Percentiles rank a stretch among this genome's conserved stretches.
Conservation (phyloP, 352 stramenopile species). For the Phytophthora fragariae region DNA sequence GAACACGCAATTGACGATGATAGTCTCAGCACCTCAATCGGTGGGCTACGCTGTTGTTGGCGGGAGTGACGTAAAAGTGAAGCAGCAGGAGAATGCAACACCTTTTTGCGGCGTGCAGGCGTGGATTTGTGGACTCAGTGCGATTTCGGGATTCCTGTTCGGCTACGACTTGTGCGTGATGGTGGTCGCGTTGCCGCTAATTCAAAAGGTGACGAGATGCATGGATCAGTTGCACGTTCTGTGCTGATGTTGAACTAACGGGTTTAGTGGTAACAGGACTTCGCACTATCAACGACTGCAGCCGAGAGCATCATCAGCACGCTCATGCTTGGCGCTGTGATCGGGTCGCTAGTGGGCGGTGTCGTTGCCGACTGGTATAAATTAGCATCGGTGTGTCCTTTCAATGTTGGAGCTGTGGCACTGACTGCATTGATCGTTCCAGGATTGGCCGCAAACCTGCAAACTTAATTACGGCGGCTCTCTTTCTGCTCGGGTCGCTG, state of each 20-base stretch:
- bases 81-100: constrained; percentile 1
- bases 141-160: constrained; percentile 77
- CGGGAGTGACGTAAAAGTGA: constrained; percentile 4
- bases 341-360: constrained; percentile 65
- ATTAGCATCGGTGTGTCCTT: not conserved
- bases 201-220: constrained; percentile 50
- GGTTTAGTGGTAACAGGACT: constrained; percentile 30
- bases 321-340: constrained; percentile 72
- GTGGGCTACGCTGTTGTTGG: constrained; percentile 19
- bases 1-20: constrained; percentile 24
- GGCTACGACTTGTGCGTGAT: constrained; percentile 84
- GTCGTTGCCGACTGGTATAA: constrained; percentile 60
- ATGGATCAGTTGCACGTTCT: not conserved
- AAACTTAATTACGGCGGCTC: constrained; percentile 63
- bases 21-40: constrained; percentile 7
- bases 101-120: constrained; percentile 41
- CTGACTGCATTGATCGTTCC: not conserved
- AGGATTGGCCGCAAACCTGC: constrained; percentile 70
- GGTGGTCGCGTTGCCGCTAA: constrained; percentile 73
- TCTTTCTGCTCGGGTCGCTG: constrained; percentile 69
- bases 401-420: not conserved
- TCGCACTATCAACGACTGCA: constrained; percentile 57
- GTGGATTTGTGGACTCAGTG: constrained; percentile 67
- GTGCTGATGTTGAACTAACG: not conserved
- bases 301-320: constrained; percentile 71